These are phyloP conservation scores for Silene noctiflora DNA, from an alignment of 179 eudicot genomes.

Conservation along the genomic window DNA sequence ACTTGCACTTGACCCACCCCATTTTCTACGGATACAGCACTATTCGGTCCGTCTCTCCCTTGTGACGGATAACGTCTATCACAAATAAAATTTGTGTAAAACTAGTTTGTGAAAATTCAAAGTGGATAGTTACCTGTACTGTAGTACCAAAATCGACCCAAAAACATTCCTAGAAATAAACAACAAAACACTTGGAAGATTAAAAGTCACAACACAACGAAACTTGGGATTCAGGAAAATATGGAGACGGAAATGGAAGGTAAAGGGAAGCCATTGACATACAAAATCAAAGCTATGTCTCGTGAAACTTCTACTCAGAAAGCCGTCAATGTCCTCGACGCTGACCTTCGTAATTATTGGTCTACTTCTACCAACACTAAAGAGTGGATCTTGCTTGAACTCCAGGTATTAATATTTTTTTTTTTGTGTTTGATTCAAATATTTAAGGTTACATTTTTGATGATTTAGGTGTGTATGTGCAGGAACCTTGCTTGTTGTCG, in stretches of 20 bases:
- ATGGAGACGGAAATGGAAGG: slow-evolving; percentile 56
- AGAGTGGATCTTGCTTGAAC: slow-evolving; percentile 84
- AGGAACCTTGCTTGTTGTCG: slow-evolving; percentile 81
- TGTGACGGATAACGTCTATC: no score
- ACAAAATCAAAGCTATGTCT: slow-evolving; percentile 71
- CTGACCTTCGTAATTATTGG: slow-evolving; percentile 76
- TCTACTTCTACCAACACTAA: slow-evolving; percentile 76
- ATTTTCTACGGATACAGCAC: no score
- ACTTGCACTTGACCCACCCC: no score
- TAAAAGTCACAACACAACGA: background rate
- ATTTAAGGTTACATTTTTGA: background rate
- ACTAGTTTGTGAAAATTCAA: no score
- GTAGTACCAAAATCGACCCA: background rate
- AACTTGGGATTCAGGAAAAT: slow-evolving; percentile 1
- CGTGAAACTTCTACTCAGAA: slow-evolving; percentile 74
- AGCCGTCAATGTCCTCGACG: slow-evolving; percentile 53
- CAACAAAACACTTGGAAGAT: no score
- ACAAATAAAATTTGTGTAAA: no score
- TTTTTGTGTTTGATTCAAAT: background rate
- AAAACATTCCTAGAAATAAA: no score
- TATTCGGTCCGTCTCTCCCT: no score
- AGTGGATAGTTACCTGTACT: no score
- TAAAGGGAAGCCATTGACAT: slow-evolving; percentile 50
- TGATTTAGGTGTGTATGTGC: slow-evolving; percentile 18
- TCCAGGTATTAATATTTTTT: slow-evolving; percentile 35